Percentiles rank a stretch among this genome's conserved stretches.
Evolutionary conservation across 2,329 filamentous ascomycete species (phyloP).

Genomic region (Penicillium occitanis): DNA sequence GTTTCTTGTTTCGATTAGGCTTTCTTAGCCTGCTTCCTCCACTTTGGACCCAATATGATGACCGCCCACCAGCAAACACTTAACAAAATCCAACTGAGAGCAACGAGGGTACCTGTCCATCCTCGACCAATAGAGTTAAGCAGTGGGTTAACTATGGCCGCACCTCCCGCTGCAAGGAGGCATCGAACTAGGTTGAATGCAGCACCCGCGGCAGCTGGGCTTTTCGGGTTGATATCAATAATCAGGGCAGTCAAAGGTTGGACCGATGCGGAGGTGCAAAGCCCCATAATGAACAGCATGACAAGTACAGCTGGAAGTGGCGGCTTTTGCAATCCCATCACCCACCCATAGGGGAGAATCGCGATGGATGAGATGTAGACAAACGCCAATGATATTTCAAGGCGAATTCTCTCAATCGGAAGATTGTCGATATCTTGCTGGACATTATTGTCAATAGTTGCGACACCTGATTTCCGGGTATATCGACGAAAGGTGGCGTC

Average conservation of each 20-base stretch:
- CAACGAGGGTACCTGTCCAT: conserved; percentile 28
- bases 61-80: conserved; percentile 26
- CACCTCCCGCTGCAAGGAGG: conserved; percentile 44
- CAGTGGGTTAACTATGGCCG: conserved; percentile 23
- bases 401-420: conserved; percentile 44
- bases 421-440: conserved; percentile 40
- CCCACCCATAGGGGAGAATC: conserved; percentile 45
- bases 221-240: conserved; percentile 30
- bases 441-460: conserved; percentile 33
- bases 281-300: conserved; percentile 41
- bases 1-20: neutral
- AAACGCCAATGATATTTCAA: conserved; percentile 41
- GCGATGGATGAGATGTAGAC: neutral
- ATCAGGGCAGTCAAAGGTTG: neutral
- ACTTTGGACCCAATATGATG: conserved; percentile 23
- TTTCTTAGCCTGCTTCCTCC: conserved; percentile 5
- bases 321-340: conserved; percentile 33
- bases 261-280: conserved; percentile 32
- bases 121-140: conserved; percentile 29
- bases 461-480: conserved; percentile 32
- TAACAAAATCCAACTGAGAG: conserved; percentile 25
- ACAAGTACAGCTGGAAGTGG: conserved; percentile 38
- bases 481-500: conserved; percentile 46
- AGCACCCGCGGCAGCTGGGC: conserved; percentile 44
- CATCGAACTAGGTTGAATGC: conserved; percentile 47